Evolutionary conservation across 306 rosid genomes (phyloP).

Genomic region (Rosa lucieae): DNA sequence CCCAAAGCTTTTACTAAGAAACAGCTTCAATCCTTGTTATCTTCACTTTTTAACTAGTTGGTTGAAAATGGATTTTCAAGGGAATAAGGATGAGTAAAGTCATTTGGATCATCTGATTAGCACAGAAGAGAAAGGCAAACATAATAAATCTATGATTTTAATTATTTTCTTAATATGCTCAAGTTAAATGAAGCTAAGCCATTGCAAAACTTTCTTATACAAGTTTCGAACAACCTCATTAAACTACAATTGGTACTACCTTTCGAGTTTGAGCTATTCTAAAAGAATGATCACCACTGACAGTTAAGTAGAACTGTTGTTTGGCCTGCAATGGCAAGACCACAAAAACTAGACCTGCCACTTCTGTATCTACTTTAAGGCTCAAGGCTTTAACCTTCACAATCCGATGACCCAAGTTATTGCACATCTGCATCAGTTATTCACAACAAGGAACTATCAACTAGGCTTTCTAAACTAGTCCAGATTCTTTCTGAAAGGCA

Average conservation of each 20-base stretch:
- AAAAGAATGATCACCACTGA: neutral
- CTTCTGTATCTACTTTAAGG: neutral
- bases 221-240: neutral
- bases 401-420: neutral
- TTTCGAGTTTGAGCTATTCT: neutral
- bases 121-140: neutral
- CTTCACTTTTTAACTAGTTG: neutral
- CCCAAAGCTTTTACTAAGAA: too few relatives aligned
- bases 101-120: neutral
- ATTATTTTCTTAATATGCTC: neutral
- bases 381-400: neutral
- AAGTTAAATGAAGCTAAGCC: neutral
- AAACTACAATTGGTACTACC: neutral
- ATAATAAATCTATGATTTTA: neutral
- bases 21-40: neutral
- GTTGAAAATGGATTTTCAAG: too few relatives aligned
- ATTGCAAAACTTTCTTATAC: neutral
- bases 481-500: neutral
- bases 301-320: neutral
- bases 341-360: constrained; percentile 15
- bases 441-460: neutral
- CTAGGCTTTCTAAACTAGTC: neutral
- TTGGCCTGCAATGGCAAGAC: constrained; percentile 21
- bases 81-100: neutral
- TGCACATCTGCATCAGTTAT: constrained; percentile 14